Base-by-base conservation (phyloP, 2,329 filamentous ascomycete species). In the Trichoderma brevicompactum region DNA sequence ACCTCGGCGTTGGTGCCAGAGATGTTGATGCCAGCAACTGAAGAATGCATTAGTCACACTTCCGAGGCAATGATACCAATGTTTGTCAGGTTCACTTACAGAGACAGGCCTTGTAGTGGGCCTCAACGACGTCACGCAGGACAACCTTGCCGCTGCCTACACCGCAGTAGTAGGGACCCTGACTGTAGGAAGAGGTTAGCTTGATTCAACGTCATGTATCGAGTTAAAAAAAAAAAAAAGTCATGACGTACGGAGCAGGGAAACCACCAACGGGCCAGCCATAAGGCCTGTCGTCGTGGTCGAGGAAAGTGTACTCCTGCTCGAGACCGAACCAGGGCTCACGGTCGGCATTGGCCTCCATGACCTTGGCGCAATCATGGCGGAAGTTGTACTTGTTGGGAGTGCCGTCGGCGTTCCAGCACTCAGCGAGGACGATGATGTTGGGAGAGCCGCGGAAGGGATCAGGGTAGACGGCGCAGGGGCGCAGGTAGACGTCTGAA, bases 311-410 rank as follows among this genome's bases (percentile, higher is more conserved):
- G 87, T 98, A 98, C 81, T 98, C 94, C 79, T 98, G 94, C 79
- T 97, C 94, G 17, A 99, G 89, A 81, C 95, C 95, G 81, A 98
- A 99, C 95, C 94, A 98, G 76, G 95, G 94, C 78, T 91, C 85
- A 74, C 94, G 89, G 65, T 88, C 83, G 78, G 89, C 89, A 80
- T 97, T 89, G 69, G 89, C 86, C 80, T 95, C 88, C 92, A 98
- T 96, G 74, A 97, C 85, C 80, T 95, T 90, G 76, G 87, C 87
- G 75, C 89, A 91, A 76, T 98, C 94, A 79, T 97, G 91, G 72
- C 95, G 92, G 89, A 90, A 92, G 90, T 99, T 99, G 90, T 87
- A 98, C 81, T 96, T 94, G 89, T 98, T 99, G 80, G 95, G 95
- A 69, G 89, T 92, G 77, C 93, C 94, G 80, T 97, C 94, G 70